Conservation (phyloP, 2,329 filamentous ascomycete species). For the Sporothrix euskadiensis region DNA sequence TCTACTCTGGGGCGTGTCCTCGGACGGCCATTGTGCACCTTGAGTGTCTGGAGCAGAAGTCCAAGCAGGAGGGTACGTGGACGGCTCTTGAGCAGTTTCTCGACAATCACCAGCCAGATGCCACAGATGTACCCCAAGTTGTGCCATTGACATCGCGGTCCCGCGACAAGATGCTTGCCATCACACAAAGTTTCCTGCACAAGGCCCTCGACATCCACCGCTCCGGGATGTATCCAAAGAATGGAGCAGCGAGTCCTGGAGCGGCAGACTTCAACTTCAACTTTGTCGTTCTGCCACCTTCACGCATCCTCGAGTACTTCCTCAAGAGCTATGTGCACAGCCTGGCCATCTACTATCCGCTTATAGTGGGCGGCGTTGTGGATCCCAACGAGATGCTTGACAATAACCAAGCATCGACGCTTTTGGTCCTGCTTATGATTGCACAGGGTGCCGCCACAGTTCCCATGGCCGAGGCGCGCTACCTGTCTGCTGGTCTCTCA, state of each 20-base stretch:
- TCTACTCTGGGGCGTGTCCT: conserved; percentile 49
- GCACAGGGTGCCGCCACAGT: conserved; percentile 69
- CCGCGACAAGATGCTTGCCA: conserved; percentile 69
- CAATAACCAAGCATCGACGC: conserved; percentile 64
- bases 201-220: conserved; percentile 70
- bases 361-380: conserved; percentile 59
- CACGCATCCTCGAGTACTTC: conserved; percentile 67
- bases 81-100: conserved; percentile 47
- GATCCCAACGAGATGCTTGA: conserved; percentile 68
- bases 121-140: conserved; percentile 45
- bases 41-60: conserved; percentile 53
- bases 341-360: conserved; percentile 65
- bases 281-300: conserved; percentile 66
- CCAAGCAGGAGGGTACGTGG: conserved; percentile 52
- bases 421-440: conserved; percentile 70
- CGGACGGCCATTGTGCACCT: conserved; percentile 54
- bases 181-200: conserved; percentile 69
- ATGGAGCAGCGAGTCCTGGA: conserved; percentile 40
- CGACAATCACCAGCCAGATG: conserved; percentile 40
- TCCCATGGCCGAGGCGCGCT: conserved; percentile 63
- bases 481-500: conserved; percentile 65
- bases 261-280: conserved; percentile 58
- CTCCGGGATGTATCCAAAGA: conserved; percentile 43
- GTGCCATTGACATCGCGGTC: conserved; percentile 52
- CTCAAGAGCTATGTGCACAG: conserved; percentile 65